phyloP scores from a whole-genome alignment of 164 flowering plant genomes.

The Magnolia officinalis region DNA sequence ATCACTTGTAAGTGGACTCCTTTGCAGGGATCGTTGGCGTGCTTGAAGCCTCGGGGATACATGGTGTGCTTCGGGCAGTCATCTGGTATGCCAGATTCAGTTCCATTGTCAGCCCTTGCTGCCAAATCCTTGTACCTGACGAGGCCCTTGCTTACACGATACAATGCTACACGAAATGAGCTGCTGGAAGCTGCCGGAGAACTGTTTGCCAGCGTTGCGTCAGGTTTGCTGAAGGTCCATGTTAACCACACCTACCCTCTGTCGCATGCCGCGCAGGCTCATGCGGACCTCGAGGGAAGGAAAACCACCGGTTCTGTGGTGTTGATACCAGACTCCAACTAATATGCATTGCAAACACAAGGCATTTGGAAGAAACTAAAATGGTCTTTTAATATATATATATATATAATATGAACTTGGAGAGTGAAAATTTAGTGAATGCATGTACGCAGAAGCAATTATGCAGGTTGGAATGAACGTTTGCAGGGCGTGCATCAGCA shows the following conservation, averaged over 20 bases:
- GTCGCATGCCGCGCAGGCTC: slow-evolving; percentile 78
- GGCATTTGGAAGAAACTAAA: too few relatives aligned
- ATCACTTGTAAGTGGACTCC: neutral
- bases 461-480: too few relatives aligned
- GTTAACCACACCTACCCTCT: slow-evolving; percentile 83
- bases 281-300: slow-evolving; percentile 65
- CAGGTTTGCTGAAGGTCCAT: slow-evolving; percentile 56
- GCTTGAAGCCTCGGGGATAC: slow-evolving; percentile 74
- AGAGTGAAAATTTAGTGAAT: too few relatives aligned
- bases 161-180: slow-evolving; percentile 62
- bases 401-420: too few relatives aligned
- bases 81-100: slow-evolving; percentile 75
- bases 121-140: slow-evolving; percentile 75
- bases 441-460: too few relatives aligned
- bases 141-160: slow-evolving; percentile 64
- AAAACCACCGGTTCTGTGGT: slow-evolving; percentile 80
- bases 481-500: too few relatives aligned
- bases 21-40: slow-evolving; percentile 73
- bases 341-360: neutral
- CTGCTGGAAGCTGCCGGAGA: slow-evolving; percentile 73
- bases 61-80: slow-evolving; percentile 88
- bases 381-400: too few relatives aligned
- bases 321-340: slow-evolving; percentile 49
- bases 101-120: slow-evolving; percentile 66
- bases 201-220: slow-evolving; percentile 56